Percentiles rank a stretch among this genome's conserved stretches.
Evolutionary conservation across 2,329 filamentous ascomycete genomes (phyloP).

Genomic region (Colletotrichum paranaense): DNA sequence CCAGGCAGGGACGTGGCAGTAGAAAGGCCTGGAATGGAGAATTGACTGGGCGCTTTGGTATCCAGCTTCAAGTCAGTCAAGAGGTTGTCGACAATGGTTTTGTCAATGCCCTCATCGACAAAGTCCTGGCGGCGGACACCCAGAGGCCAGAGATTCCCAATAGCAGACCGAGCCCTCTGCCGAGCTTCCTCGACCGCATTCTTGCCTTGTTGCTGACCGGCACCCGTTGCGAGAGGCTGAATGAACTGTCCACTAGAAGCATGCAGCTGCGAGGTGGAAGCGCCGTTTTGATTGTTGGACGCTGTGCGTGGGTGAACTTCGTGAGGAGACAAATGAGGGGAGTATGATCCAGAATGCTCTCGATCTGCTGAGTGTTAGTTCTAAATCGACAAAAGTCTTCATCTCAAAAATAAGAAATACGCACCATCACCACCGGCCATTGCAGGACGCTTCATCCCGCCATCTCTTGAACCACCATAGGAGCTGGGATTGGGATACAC

Average conservation of each 20-base stretch:
- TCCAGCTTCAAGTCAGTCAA: constrained; percentile 77
- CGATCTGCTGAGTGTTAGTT: constrained; percentile 41
- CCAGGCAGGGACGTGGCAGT: neutral
- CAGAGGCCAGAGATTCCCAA: constrained; percentile 71
- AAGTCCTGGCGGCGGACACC: constrained; percentile 81
- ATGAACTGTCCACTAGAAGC: neutral
- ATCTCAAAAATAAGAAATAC: neutral
- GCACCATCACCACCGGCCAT: constrained; percentile 8
- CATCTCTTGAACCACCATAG: neutral
- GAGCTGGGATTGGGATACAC: neutral
- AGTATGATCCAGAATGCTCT: constrained; percentile 64
- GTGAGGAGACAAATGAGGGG: constrained; percentile 62
- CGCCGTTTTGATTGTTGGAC: neutral
- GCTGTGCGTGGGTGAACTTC: constrained; percentile 49
- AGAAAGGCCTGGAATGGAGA: neutral
- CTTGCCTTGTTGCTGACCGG: neutral
- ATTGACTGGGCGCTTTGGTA: constrained; percentile 41
- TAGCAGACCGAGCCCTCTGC: constrained; percentile 73
- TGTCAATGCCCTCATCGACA: constrained; percentile 78
- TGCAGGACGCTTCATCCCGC: neutral
- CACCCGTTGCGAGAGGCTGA: neutral
- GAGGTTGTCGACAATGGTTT: constrained; percentile 68
- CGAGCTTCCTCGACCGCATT: constrained; percentile 53
- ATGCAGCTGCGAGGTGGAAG: neutral
- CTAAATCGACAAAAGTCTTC: neutral